Evolutionary conservation across 768 basidiomycete species (phyloP), one percentile per base, ranked within the genome.

Genomic region (Gyrodon lividus): DNA sequence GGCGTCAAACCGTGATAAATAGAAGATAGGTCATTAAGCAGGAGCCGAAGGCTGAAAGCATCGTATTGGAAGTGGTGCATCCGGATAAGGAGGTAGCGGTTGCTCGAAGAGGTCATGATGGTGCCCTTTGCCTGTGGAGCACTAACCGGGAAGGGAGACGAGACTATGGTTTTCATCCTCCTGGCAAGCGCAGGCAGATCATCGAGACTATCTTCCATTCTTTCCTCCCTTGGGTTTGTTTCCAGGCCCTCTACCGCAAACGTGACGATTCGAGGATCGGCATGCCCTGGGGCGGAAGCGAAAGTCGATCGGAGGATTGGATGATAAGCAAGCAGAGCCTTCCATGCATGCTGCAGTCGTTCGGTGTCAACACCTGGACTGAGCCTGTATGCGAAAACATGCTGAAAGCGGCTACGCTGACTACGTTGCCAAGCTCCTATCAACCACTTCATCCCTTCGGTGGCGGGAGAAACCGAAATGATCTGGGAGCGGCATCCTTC

Each of bases 31-130:
- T 77, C 75, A 45, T 73, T 62, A 2, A 74, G 43, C 12, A 79
- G 56, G 20, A 78, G 63, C 23, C 58, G 66, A 26, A 78, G 61
- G 57, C 75, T 76, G 74, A 74, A 73, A 6, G 75, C 77, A 44
- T 78, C 77, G 56, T 78, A 79, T 60, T 77, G 77, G 62, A 77
- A 76, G 58, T 78, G 77, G 50, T 78, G 75, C 28, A 78, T 62
- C n/a, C 63, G 61, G n/a, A 71, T 45, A 8, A 71, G 43, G 5
- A 71, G 49, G 40, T 63, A 69, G n/a, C 44, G 51, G 8, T 37
- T 40, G 23, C 38, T 41, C 0, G 45, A 42, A 8, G 49, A 57
- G 23, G 42, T 51, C 22, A 70, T 22, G 23, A 67, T 54, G 20
- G 59, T 26, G 8, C 60, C 67, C 22, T 51, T 58, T 2, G 62